Percentiles rank a stretch among this genome's conserved stretches.
phyloP scores from a whole-genome alignment of 192 early-diverging fungal genomes.

The Diversispora eburnea region DNA sequence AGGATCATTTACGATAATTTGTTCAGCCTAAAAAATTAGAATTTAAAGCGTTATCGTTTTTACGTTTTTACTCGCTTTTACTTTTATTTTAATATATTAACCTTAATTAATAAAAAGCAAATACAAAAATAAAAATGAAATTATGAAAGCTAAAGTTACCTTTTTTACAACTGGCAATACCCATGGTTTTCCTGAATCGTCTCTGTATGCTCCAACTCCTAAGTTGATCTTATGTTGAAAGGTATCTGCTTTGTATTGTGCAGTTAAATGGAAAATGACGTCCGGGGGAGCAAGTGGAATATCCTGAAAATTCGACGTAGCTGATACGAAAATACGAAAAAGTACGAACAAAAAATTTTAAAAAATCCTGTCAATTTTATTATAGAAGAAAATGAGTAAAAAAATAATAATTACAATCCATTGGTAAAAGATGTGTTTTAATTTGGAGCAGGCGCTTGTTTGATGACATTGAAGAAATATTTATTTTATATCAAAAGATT shows the following conservation, averaged over 20 bases:
- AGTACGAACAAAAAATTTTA: neutral
- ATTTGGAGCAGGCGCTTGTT: conserved; percentile 3
- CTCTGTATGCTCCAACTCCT: conserved; percentile 94
- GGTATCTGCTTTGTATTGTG: conserved; percentile 75
- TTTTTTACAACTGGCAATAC: conserved; percentile 90
- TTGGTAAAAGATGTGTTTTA: conserved; percentile 6
- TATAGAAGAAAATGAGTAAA: neutral
- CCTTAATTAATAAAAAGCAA: too few relatives aligned
- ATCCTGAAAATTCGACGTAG: conserved; percentile 50
- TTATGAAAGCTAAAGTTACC: conserved; percentile 38
- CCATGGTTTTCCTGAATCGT: conserved; percentile 91
- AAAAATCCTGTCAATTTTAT: neutral
- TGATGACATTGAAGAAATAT: neutral
- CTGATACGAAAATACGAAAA: neutral
- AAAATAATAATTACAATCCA: conserved; percentile 13
- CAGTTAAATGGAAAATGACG: conserved; percentile 86
- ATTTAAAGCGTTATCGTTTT: neutral
- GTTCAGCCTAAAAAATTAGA: conserved; percentile 62
- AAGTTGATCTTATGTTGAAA: conserved; percentile 84
- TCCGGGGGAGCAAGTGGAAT: conserved; percentile 74
- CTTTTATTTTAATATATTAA: too few relatives aligned
- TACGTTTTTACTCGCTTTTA: too few relatives aligned
- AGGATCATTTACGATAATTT: conserved; percentile 63
- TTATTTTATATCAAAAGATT: conserved; percentile 14
- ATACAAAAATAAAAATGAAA: too few relatives aligned